Evolutionary conservation across 805 yeast genomes (phyloP).

Genomic region (Yarrowia sp.): DNA sequence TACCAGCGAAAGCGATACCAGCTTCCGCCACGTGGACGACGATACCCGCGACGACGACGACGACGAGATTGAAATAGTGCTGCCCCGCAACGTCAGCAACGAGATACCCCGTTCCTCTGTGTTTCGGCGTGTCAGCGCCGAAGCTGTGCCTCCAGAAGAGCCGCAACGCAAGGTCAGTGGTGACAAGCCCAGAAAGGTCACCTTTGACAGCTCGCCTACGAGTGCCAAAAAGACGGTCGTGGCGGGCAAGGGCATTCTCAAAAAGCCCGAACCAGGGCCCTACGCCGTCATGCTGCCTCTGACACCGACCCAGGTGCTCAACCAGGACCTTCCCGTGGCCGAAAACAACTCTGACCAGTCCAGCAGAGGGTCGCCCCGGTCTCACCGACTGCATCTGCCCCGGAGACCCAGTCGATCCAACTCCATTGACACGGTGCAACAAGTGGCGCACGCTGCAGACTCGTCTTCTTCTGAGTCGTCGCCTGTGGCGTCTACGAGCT

Average conservation of each 20-base stretch:
- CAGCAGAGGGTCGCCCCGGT: not conserved
- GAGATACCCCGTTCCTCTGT: conserved; percentile 6
- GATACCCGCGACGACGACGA: conserved; percentile 23
- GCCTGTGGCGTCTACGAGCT: not conserved
- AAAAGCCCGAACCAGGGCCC: not conserved
- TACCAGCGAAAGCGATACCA: conserved; percentile 1
- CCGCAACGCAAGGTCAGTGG: not conserved
- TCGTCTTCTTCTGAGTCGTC: not conserved
- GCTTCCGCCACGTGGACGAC: not conserved
- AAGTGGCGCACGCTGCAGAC: too few species aligned
- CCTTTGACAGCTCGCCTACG: not conserved
- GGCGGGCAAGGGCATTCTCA: conserved; percentile 5
- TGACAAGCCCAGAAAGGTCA: not conserved
- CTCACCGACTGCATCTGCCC: not conserved
- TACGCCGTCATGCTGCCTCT: not conserved
- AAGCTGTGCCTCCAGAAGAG: not conserved
- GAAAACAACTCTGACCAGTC: not conserved
- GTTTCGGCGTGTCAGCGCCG: not conserved
- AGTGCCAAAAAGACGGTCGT: not conserved
- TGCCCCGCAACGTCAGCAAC: conserved; percentile 7
- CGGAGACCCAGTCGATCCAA: not conserved
- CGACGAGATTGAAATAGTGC: conserved; percentile 15
- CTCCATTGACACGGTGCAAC: not conserved
- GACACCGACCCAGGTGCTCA: conserved; percentile 2
- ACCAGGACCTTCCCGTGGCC: not conserved